Base-by-base conservation (phyloP, 352 stramenopile species). In the Phytophthora pseudosyringae region DNA sequence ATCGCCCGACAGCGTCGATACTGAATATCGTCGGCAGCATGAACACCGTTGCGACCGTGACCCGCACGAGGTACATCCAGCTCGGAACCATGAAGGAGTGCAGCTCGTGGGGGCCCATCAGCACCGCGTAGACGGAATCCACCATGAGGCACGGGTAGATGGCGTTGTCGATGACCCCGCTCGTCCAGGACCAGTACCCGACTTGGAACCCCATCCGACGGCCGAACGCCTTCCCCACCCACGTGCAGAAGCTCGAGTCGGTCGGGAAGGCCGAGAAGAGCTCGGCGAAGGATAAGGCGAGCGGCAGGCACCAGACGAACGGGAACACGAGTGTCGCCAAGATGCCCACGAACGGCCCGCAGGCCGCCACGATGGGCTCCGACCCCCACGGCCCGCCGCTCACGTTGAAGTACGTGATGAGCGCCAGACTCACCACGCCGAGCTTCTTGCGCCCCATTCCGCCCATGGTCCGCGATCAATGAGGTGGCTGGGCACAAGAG, bases 311-410 rank as follows among this genome's bases (percentile, higher is more conserved):
- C 73, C 79, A 89, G 11, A 94, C 52, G 35, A 83, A 81, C 16
- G 86, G 86, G 64, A 93, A 93, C 7, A 90, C 48, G 8, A 89
- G 53, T n/a, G 71, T 70, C 8, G 77, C 76, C 18, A 85, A 9
- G 62, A 94, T 87, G 25, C 83, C 83, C 3, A 89, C 63, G 38
- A 92, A 58, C 33, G 95, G 91, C 3, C 90, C 96, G 35, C 80
- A 97, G 1, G 94, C 81, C 12, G 88, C 80, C 1, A 99, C 86
- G 18, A 95, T 90, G n/a, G 91, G 85, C 75, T 99, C 96, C 25
- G 89, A 90, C 7, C 97, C 97, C 78, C 98, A 99, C 5, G 97
- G 95, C 6, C 97, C 97, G 15, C 93, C 94, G 69, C 73, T 90
- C 21, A 98, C 92, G 52, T 89, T 91, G 61, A 97, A 97, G 68